Base-by-base conservation (phyloP, 1,284 basidiomycete species). In the Golubevia sp. region DNA sequence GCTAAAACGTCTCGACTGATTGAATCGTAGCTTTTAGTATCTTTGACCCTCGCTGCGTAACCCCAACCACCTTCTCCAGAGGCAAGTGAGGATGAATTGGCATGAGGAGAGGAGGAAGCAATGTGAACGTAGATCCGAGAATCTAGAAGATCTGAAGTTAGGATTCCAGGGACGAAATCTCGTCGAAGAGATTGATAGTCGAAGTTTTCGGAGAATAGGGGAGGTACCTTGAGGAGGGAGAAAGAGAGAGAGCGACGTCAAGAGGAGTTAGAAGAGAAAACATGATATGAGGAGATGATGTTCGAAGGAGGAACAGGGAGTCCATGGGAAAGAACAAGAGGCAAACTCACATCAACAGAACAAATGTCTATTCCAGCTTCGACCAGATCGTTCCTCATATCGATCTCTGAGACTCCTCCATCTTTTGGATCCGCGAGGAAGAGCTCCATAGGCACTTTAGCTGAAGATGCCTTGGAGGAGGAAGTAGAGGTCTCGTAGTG, bases 201-300 rank as follows among this genome's bases (percentile, higher is more conserved):
- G 83, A 99, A 99, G 85, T 99, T 99, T 85, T 99, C 97, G 76
- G 97, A 95, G 86, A 98, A 99, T 3, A 98, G 85, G 0, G 95
- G 96, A 0, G 94, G 94, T 21, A 98, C 91, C 92, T 54, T 34
- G 2, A 15, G 56, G 48, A 30, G 18, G 55, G 15, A 23, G 55
- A 15, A 27, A 18, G 15, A 49, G 26, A 49, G 55, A 24, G 26
- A 56, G 26, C 3, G 26, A 30, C 26, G 18, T 8, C 13, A 56
- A 18, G n/a, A n/a, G n/a, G n/a, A n/a, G 21, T 23, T 6, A 26
- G 11, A 6, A 55, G 20, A 20, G 24, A 34, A 3, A 34, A 5
- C 30, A 5, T 34, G 30, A 34, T 34, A 34, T 11, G 11, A 34
- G 30, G 11, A 5, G 5, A 34, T 5, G 11, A 11, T 34, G 30